Conservation (phyloP, 768 basidiomycete genomes). For the Podaxis sp. region DNA sequence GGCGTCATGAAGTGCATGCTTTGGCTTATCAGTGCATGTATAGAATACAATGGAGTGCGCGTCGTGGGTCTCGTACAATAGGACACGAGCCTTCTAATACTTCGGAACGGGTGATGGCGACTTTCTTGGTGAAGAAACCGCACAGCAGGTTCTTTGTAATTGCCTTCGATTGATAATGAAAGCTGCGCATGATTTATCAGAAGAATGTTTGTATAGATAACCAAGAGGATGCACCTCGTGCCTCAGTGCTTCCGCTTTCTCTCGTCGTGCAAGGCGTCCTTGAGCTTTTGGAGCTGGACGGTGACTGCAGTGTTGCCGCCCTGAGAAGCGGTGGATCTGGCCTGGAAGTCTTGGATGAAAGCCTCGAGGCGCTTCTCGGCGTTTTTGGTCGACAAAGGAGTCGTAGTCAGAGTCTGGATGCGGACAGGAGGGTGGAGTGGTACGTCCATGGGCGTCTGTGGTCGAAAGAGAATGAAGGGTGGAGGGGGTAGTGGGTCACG, state of each 20-base stretch:
- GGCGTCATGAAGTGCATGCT: no score
- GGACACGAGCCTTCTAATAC: no score
- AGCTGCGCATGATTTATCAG: not conserved
- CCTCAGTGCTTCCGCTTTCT: slow-evolving; percentile 29
- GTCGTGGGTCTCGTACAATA: no score
- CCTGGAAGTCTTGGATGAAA: slow-evolving; percentile 50
- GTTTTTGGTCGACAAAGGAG: slow-evolving; percentile 36
- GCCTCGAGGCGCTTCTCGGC: slow-evolving; percentile 39
- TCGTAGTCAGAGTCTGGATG: slow-evolving; percentile 35
- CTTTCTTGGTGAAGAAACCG: no score
- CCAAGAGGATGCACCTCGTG: not conserved
- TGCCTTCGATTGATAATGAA: no score
- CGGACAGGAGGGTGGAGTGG: slow-evolving; percentile 46
- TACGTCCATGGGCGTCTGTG: slow-evolving; percentile 40
- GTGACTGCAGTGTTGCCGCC: slow-evolving; percentile 55
- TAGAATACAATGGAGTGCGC: no score
- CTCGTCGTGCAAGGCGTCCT: slow-evolving; percentile 50
- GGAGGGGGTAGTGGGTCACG: not conserved
- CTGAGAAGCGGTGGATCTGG: slow-evolving; percentile 43
- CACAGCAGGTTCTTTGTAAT: no score
- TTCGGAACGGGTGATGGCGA: no score
- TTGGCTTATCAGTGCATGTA: no score
- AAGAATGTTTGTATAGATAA: not conserved
- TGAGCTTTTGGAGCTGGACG: slow-evolving; percentile 58
- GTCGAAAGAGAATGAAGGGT: not conserved